phyloP scores from a whole-genome alignment of 1,284 basidiomycete genomes.

The Gymnopus androsaceus region DNA sequence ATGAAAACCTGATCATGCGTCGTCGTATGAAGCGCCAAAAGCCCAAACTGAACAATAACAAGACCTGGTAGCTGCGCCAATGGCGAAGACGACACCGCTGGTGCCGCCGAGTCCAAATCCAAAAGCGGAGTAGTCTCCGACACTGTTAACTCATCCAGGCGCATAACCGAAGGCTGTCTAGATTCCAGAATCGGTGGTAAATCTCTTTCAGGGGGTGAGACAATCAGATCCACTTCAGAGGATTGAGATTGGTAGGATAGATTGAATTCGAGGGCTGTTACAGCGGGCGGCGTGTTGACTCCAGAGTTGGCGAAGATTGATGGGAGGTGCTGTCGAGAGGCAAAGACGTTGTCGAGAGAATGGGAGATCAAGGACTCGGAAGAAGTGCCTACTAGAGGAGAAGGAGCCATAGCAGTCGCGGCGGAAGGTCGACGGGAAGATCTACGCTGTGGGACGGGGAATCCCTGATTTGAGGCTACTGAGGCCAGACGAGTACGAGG shows the following conservation, averaged over 20 bases:
- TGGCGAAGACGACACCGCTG: slow-evolving; percentile 60
- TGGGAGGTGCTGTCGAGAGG: not conserved
- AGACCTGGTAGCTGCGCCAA: slow-evolving; percentile 65
- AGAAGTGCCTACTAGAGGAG: not conserved
- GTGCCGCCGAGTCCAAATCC: slow-evolving; percentile 48
- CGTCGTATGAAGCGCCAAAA: slow-evolving; percentile 78
- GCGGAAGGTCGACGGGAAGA: not conserved
- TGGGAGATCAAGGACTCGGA: not conserved
- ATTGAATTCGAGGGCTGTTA: no score
- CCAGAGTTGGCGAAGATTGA: slow-evolving; percentile 1
- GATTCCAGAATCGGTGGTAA: slow-evolving; percentile 7
- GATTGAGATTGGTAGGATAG: no score
- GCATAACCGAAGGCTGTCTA: not conserved
- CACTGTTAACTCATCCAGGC: not conserved
- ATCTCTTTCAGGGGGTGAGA: not conserved
- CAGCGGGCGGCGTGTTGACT: not conserved
- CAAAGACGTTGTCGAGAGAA: not conserved
- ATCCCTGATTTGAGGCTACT: not conserved
- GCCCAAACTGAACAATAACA: slow-evolving; percentile 78
- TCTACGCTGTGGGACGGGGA: not conserved
- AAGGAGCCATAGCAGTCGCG: not conserved
- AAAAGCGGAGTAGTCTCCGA: slow-evolving; percentile 24
- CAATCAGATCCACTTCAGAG: not conserved
- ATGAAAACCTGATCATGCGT: slow-evolving; percentile 85
- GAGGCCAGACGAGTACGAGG: not conserved